A percentile compares a stretch with the other conserved stretches of the same genome.
Evolutionary conservation across 345 rosid species (phyloP).

Genomic region (Eucalyptus pauciflora): DNA sequence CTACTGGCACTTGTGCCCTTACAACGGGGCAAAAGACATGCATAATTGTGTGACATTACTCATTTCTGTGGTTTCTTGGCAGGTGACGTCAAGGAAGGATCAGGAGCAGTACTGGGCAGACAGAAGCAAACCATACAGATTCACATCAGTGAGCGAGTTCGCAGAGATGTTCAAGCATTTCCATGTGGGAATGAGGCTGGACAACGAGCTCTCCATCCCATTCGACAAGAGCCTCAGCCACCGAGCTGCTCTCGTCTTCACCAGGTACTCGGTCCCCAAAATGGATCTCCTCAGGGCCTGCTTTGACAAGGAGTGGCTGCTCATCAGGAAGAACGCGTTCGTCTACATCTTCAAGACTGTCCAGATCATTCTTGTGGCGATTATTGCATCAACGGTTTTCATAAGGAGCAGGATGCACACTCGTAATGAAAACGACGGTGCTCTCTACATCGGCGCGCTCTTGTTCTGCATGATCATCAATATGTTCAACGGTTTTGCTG

Average conservation of each 20-base stretch:
- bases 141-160: slow-evolving; percentile 49
- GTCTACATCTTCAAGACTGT: slow-evolving; percentile 61
- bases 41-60: neutral
- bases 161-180: slow-evolving; percentile 45
- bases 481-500: slow-evolving; percentile 86
- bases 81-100: slow-evolving; percentile 91
- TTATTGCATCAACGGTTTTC: slow-evolving; percentile 49
- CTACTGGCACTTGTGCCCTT: neutral
- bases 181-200: slow-evolving; percentile 51
- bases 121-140: slow-evolving; percentile 46
- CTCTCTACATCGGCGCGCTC: slow-evolving; percentile 32
- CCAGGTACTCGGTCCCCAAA: slow-evolving; percentile 40
- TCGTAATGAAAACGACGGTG: slow-evolving; percentile 40
- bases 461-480: slow-evolving; percentile 42
- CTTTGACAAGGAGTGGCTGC: slow-evolving; percentile 71
- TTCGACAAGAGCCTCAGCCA: slow-evolving; percentile 52
- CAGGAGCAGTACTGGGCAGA: slow-evolving; percentile 87
- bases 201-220: slow-evolving; percentile 42
- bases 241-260: slow-evolving; percentile 58
- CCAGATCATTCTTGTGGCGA: slow-evolving; percentile 51
- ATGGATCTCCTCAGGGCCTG: slow-evolving; percentile 60
- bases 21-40: neutral
- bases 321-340: slow-evolving; percentile 57
- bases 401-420: slow-evolving; percentile 48
- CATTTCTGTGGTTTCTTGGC: neutral